phyloP scores from a whole-genome alignment of 2,329 filamentous ascomycete genomes.

The Blumeriella jaapii region DNA sequence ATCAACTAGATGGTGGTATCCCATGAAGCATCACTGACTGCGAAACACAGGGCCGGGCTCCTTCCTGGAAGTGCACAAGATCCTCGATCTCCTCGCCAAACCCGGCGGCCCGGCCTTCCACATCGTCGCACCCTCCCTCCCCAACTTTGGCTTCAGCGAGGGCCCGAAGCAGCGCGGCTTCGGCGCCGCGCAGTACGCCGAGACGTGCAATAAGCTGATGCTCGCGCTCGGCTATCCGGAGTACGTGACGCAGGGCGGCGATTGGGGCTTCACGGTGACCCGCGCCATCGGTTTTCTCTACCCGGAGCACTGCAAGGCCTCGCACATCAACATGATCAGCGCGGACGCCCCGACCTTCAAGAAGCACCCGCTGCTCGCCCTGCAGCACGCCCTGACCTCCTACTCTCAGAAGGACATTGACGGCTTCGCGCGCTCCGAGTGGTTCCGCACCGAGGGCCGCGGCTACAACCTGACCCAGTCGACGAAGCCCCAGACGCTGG shows the following conservation, averaged over 20 bases:
- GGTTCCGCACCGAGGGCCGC: conserved; percentile 43
- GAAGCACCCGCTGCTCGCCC: conserved; percentile 43
- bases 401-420: conserved; percentile 39
- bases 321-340: conserved; percentile 49
- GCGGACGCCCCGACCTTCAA: conserved; percentile 37
- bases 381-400: conserved; percentile 42
- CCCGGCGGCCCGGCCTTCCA: conserved; percentile 37
- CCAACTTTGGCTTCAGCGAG: conserved; percentile 39
- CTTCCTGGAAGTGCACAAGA: conserved; percentile 53
- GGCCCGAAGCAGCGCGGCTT: conserved; percentile 40
- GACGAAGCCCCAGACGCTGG: conserved; percentile 63
- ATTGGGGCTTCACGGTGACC: conserved; percentile 59
- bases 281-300: conserved; percentile 49
- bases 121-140: conserved; percentile 45
- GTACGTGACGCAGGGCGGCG: conserved; percentile 55
- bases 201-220: conserved; percentile 59
- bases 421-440: conserved; percentile 36
- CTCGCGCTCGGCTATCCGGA: conserved; percentile 50
- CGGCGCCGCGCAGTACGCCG: conserved; percentile 46
- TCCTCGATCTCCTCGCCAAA: conserved; percentile 39
- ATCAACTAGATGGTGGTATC: no score
- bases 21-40: background rate
- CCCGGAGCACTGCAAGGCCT: conserved; percentile 43
- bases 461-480: conserved; percentile 49
- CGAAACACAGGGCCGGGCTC: conserved; percentile 50